Conservation (phyloP, 805 yeast genomes). For the Nadsonia fulvescens region DNA sequence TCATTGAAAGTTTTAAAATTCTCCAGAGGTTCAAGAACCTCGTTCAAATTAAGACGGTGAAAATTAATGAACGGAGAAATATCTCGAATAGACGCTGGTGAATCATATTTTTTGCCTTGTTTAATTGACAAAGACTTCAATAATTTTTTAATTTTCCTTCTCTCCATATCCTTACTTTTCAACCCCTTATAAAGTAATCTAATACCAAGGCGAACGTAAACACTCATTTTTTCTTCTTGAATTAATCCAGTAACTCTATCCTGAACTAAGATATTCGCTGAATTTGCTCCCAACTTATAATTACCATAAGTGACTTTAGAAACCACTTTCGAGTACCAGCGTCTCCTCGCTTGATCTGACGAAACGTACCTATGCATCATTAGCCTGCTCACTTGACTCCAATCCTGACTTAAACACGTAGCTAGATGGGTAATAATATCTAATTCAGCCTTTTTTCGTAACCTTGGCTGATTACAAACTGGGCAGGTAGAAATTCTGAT, state of each 20-base stretch:
- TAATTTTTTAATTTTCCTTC: conserved; percentile 39
- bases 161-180: conserved; percentile 30
- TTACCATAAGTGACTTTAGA: conserved; percentile 80
- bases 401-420: conserved; percentile 62
- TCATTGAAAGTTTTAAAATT: conserved; percentile 64
- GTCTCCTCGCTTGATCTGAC: conserved; percentile 61
- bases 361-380: conserved; percentile 58
- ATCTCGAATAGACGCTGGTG: conserved; percentile 41
- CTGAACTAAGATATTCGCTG: conserved; percentile 88
- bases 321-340: conserved; percentile 74
- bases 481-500: conserved; percentile 64
- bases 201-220: conserved; percentile 76
- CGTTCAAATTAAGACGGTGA: conserved; percentile 59
- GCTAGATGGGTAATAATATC: conserved; percentile 80
- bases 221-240: conserved; percentile 84
- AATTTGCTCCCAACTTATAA: conserved; percentile 68
- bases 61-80: conserved; percentile 67
- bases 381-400: conserved; percentile 49
- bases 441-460: conserved; percentile 32
- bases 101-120: conserved; percentile 76
- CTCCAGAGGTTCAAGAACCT: conserved; percentile 36
- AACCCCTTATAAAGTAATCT: conserved; percentile 65
- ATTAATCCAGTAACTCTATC: conserved; percentile 78
- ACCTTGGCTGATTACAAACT: conserved; percentile 46
- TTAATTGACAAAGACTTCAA: conserved; percentile 50